Base-by-base conservation (phyloP, 1,284 basidiomycete species). In the Boletus chippewaensis region DNA sequence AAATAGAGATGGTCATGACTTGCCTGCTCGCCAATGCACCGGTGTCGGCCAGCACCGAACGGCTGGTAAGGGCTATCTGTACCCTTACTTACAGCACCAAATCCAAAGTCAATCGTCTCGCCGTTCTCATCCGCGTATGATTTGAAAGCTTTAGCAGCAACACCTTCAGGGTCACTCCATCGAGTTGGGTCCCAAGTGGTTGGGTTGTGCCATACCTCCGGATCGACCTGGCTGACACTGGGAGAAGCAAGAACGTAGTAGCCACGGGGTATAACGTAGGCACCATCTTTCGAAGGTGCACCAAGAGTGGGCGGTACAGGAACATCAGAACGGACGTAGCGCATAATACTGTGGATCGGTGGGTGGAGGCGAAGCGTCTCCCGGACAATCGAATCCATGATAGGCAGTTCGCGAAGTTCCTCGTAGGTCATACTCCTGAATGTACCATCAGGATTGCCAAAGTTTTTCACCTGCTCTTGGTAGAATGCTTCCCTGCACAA, bases 71-170 rank as follows among this genome's bases (percentile, higher is more conserved):
- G 84, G 54, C 84, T 88, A 57, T 92, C 88, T 11, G 92, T 95
- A 45, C 92, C 92, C 71, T 95, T 95, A 70, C 86, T 90, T 40
- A 96, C 91, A 61, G 81, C 81, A 49, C 95, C 96, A 68, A 93
- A 99, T 1, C 95, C 96, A 62, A 89, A 99, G 70, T 99, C 95
- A 53, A 96, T 78, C 74, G 92, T 93, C 68, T 95, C 91, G 47
- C 87, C 89, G 29, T 71, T 71, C 58, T 81, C 82, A 60, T 90
- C 88, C 47, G 75, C 70, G 66, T 94, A 91, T 57, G 77, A 73
- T 62, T 82, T 82, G 61, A 83, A 80, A 24, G 91, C 90, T 60
- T 84, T 77, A 20, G 81, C 81, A 9, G 89, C 91, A 47, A 86
- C 77, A 61, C 88, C 84, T 49, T 83, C 78, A 47, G 80, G 76